Percentiles rank a stretch among this genome's conserved stretches.
phyloP scores from a whole-genome alignment of 306 rosid genomes.

The Biancaea sappan region DNA sequence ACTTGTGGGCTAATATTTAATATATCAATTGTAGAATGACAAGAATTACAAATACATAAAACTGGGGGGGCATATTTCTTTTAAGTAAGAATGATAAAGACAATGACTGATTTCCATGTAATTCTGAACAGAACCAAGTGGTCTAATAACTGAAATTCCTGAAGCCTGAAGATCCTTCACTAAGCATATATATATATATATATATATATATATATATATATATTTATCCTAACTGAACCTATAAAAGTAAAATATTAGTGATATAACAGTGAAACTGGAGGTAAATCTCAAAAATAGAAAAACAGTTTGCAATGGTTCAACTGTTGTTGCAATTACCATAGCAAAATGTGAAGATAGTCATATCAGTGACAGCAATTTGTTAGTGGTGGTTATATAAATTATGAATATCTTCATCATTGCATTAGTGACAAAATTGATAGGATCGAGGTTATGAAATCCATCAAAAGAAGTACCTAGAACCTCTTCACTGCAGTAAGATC shows the following conservation, averaged over 20 bases:
- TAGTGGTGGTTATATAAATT: neutral
- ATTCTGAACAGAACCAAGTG: neutral
- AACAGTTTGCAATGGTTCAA: too few relatives aligned
- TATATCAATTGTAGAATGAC: neutral
- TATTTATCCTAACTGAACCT: neutral
- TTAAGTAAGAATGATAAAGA: neutral
- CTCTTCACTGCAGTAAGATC: neutral
- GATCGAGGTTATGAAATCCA: slow-evolving; percentile 1
- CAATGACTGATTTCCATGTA: slow-evolving; percentile 2
- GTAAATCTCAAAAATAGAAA: too few relatives aligned
- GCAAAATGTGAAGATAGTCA: neutral
- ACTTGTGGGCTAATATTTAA: neutral
- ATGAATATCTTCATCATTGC: neutral
- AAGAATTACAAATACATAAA: neutral
- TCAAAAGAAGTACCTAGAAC: neutral
- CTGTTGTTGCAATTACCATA: neutral
- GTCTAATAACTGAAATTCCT: neutral
- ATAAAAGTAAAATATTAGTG: neutral
- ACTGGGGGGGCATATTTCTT: neutral
- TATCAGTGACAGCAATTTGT: neutral
- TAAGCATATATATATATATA: too few relatives aligned
- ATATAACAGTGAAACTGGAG: too few relatives aligned
- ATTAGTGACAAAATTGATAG: neutral
- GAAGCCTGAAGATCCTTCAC: neutral
- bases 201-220: too few relatives aligned